Evolutionary conservation across 1,139 yeast genomes (phyloP).

Genomic region (Kluyveromyces sp.): DNA sequence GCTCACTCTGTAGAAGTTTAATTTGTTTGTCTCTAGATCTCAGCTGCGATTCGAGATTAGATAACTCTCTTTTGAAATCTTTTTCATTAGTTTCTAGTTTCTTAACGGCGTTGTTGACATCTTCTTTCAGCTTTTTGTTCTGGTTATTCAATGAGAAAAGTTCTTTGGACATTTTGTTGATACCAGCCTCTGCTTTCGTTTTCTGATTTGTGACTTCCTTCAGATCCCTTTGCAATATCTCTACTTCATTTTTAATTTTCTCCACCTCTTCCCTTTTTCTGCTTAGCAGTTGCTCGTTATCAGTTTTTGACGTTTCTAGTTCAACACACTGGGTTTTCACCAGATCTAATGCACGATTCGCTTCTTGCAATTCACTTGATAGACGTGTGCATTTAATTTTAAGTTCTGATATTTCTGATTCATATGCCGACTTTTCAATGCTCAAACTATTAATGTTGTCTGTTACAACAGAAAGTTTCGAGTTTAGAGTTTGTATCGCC

Average conservation of each 20-base stretch:
- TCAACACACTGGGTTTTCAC: not conserved
- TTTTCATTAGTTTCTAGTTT: slow-evolving; percentile 31
- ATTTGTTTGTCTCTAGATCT: slow-evolving; percentile 14
- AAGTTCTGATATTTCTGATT: not conserved
- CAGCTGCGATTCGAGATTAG: slow-evolving; percentile 18
- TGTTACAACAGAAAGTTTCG: slow-evolving; percentile 6
- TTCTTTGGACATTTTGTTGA: slow-evolving; percentile 85
- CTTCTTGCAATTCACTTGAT: not conserved
- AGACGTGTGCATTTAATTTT: not conserved
- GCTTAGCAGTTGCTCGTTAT: not conserved
- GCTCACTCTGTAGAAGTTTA: slow-evolving; percentile 4
- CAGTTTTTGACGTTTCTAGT: not conserved
- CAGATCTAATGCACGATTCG: not conserved
- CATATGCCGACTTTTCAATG: not conserved
- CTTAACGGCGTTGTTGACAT: slow-evolving; percentile 38
- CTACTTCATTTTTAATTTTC: not conserved
- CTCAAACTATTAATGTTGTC: not conserved
- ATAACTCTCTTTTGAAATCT: slow-evolving; percentile 29
- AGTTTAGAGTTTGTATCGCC: slow-evolving; percentile 5
- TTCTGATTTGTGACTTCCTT: slow-evolving; percentile 36
- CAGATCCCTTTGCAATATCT: slow-evolving; percentile 10
- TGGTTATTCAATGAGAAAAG: slow-evolving; percentile 58
- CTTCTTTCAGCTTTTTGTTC: slow-evolving; percentile 46
- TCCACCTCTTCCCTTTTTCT: not conserved
- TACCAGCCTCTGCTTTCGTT: slow-evolving; percentile 74